phyloP scores from a whole-genome alignment of 148 eudicot species.

The Polygonum aviculare region DNA sequence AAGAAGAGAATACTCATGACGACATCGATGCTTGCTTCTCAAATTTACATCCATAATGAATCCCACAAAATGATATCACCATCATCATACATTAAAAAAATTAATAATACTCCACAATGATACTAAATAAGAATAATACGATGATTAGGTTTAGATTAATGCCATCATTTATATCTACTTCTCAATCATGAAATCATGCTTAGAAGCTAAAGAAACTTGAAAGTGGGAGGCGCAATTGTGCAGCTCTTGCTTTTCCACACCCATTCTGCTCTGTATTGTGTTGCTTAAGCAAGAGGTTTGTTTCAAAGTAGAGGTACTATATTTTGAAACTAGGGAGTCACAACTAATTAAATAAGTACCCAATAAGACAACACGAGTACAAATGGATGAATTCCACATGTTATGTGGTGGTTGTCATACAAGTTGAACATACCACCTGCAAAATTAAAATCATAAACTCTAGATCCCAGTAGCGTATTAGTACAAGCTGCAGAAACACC shows the following conservation, averaged over 20 bases:
- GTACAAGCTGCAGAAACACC: neutral
- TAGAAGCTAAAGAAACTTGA: conserved; percentile 10
- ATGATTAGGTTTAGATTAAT: neutral
- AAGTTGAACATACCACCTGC: neutral
- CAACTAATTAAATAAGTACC: no score
- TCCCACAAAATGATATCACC: neutral
- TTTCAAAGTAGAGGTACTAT: no score
- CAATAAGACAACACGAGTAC: neutral
- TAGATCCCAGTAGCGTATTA: neutral
- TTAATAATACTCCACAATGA: neutral
- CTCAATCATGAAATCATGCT: conserved; percentile 12
- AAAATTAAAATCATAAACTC: neutral
- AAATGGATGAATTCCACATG: neutral
- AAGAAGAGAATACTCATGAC: neutral
- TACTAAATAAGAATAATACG: no score
- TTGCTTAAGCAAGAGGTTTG: no score
- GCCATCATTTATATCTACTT: neutral
- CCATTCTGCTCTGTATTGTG: no score
- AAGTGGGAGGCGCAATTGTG: neutral
- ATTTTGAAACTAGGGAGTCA: no score
- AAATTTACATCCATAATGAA: neutral
- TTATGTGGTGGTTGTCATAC: neutral
- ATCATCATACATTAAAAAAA: no score
- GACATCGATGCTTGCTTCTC: neutral
- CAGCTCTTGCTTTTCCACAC: neutral